Conservation (phyloP, 495 filamentous ascomycete genomes). For the Rhizodiscina lignyota region DNA sequence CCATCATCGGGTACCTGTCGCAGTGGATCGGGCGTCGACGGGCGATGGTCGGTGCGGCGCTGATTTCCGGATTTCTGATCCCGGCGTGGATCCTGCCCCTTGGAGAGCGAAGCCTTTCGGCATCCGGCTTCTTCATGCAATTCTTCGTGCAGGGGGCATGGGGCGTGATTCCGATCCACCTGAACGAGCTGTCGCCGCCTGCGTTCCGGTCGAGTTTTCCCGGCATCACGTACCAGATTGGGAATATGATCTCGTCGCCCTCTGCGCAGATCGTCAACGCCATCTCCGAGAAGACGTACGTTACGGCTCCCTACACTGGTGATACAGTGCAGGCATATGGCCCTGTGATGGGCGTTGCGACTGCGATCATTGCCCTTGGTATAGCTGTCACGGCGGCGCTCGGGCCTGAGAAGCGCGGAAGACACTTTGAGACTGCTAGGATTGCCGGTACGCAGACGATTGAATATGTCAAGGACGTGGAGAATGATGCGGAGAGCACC, state of each 20-base stretch:
- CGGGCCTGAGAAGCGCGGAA: conserved; percentile 49
- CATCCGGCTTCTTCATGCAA: conserved; percentile 56
- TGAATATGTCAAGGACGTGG: conserved; percentile 10
- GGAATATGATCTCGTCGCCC: conserved; percentile 60
- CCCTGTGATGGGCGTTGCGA: conserved; percentile 50
- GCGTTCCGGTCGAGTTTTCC: conserved; percentile 57
- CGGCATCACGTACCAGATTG: conserved; percentile 52
- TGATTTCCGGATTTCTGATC: conserved; percentile 42
- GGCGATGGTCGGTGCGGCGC: conserved; percentile 40
- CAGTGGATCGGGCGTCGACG: conserved; percentile 57
- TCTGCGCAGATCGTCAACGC: conserved; percentile 57
- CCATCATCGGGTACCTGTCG: conserved; percentile 52
- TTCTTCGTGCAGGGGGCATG: conserved; percentile 67
- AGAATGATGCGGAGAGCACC: conserved; percentile 4
- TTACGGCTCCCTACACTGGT: conserved; percentile 29
- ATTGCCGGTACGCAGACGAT: conserved; percentile 37
- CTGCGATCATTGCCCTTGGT: conserved; percentile 48
- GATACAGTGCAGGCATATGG: conserved; percentile 46
- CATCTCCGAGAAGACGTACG: conserved; percentile 37
- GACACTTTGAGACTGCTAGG: conserved; percentile 44
- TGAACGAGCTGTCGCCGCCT: conserved; percentile 60
- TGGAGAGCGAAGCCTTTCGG: conserved; percentile 38
- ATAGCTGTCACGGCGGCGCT: conserved; percentile 43
- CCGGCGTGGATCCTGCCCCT: conserved; percentile 57
- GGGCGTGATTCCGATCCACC: conserved; percentile 64